These are phyloP conservation scores for Pichia sp. DNA, from an alignment of 1,139 yeast genomes.

Conservation along the genomic window DNA sequence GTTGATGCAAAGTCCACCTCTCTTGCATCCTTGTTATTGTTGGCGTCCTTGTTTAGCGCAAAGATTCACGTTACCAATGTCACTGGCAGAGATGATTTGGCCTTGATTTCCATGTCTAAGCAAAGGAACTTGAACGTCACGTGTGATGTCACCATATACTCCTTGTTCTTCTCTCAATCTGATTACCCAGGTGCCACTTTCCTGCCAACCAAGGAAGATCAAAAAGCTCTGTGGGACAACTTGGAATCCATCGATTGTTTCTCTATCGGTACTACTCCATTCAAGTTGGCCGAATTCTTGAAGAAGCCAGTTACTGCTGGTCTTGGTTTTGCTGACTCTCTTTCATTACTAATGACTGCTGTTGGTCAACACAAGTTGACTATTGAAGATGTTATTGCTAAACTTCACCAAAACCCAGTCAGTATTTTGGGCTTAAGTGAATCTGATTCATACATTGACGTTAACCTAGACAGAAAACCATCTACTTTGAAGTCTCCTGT, in stretches of 20 bases:
- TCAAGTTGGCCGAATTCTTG: constrained; percentile 58
- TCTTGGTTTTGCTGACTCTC: constrained; percentile 69
- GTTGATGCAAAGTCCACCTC: constrained; percentile 92
- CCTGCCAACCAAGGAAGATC: constrained; percentile 78
- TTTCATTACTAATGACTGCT: constrained; percentile 79
- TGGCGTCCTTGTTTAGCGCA: constrained; percentile 84
- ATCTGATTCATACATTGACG: constrained; percentile 71
- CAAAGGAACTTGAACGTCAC: constrained; percentile 76
- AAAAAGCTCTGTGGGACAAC: constrained; percentile 74
- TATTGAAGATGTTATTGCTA: constrained; percentile 60
- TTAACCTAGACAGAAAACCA: constrained; percentile 68
- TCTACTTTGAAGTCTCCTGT: constrained; percentile 33
- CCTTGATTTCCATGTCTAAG: constrained; percentile 80
- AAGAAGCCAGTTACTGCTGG: constrained; percentile 61
- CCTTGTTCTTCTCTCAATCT: constrained; percentile 68
- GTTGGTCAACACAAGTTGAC: constrained; percentile 69
- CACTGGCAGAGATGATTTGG: constrained; percentile 72
- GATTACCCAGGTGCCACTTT: constrained; percentile 64
- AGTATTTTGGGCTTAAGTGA: constrained; percentile 78
- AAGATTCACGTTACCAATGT: constrained; percentile 88
- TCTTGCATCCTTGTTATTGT: constrained; percentile 79
- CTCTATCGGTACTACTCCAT: constrained; percentile 78
- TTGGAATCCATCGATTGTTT: constrained; percentile 74
- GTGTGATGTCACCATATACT: constrained; percentile 80
- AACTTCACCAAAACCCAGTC: constrained; percentile 78